Evolutionary conservation across 2,329 filamentous ascomycete species (phyloP).

Genomic region (Stagonosporopsis chrysanthemi): DNA sequence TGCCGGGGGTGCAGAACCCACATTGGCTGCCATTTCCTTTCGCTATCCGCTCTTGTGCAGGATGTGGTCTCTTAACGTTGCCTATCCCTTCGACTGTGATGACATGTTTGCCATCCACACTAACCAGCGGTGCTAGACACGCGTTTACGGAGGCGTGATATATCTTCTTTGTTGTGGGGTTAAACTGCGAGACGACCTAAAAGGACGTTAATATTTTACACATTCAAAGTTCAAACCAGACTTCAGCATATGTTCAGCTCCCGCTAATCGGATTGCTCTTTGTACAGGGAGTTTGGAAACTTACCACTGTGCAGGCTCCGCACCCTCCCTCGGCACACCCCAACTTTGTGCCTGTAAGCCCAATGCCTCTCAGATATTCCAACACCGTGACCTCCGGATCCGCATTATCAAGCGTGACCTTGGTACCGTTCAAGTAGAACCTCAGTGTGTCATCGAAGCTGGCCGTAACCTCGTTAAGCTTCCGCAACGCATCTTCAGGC

Average conservation of each 20-base stretch:
- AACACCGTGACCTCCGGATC: constrained; percentile 92
- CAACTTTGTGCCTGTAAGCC: constrained; percentile 93
- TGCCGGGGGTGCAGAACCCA: constrained; percentile 95
- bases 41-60: constrained; percentile 88
- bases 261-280: background rate
- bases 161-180: constrained; percentile 88
- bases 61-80: constrained; percentile 84
- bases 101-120: constrained; percentile 96
- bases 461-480: constrained; percentile 71
- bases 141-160: constrained; percentile 98
- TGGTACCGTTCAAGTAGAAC: constrained; percentile 95
- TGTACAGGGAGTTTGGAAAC: constrained; percentile 30
- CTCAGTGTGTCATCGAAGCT: constrained; percentile 85
- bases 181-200: constrained; percentile 84
- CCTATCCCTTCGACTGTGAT: constrained; percentile 98
- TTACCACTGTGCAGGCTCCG: constrained; percentile 89
- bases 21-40: constrained; percentile 92
- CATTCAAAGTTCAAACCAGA: background rate
- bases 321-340: constrained; percentile 97
- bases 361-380: constrained; percentile 91
- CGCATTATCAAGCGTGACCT: constrained; percentile 81
- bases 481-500: constrained; percentile 52
- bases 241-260: background rate
- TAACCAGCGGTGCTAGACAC: constrained; percentile 89
- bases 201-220: constrained; percentile 6